Conservation (phyloP, 2,329 filamentous ascomycete species). For the Cyphellophora attinorum region DNA sequence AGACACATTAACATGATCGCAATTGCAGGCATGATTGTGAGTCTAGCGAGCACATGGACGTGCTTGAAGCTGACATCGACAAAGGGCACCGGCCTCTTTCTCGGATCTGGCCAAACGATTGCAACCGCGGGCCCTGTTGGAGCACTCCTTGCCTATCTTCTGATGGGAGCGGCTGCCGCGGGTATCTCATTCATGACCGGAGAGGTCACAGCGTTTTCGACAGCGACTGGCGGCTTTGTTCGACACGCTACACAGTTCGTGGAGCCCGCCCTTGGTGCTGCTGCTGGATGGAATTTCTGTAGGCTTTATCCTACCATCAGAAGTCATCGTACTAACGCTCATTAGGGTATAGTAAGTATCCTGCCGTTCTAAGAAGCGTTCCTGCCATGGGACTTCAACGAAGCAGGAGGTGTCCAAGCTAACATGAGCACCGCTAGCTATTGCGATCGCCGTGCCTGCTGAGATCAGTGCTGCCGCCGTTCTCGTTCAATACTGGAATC, state of each 20-base stretch:
- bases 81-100: conserved; percentile 27
- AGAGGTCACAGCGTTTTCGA: conserved; percentile 31
- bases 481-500: conserved; percentile 37
- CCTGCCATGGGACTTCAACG: too few relatives aligned
- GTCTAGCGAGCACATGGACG: too few relatives aligned
- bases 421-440: too few relatives aligned
- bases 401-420: too few relatives aligned
- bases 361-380: too few relatives aligned
- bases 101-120: conserved; percentile 26
- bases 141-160: conserved; percentile 26
- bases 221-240: conserved; percentile 29
- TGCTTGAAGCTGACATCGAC: too few relatives aligned
- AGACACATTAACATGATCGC: too few relatives aligned
- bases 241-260: conserved; percentile 29
- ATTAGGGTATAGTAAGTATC: too few relatives aligned
- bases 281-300: conserved; percentile 38
- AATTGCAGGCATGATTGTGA: too few relatives aligned
- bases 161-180: conserved; percentile 16
- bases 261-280: conserved; percentile 34
- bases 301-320: too few relatives aligned
- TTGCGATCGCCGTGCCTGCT: conserved; percentile 36
- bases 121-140: conserved; percentile 24
- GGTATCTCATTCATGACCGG: too few relatives aligned
- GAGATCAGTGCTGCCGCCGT: conserved; percentile 36
- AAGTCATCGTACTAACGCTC: too few relatives aligned